A percentile compares a stretch with the other conserved stretches of the same genome.
phyloP scores from a whole-genome alignment of 2,329 filamentous ascomycete genomes.

The Cladosporium sp. region DNA sequence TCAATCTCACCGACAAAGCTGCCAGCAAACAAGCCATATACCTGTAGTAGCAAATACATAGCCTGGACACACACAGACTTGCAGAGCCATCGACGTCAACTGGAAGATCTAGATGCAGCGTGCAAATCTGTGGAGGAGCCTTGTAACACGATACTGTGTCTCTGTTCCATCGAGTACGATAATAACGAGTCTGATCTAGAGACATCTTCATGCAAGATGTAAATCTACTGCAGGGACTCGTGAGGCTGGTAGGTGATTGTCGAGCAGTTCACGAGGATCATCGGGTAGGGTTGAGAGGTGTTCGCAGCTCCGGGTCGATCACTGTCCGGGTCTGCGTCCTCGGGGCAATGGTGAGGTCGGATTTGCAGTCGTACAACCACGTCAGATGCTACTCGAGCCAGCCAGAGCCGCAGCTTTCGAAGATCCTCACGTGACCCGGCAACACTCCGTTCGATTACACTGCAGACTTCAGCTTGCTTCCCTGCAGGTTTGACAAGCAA shows the following conservation, averaged over 20 bases:
- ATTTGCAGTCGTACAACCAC: slow-evolving; percentile 14
- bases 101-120: not conserved
- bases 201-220: not conserved
- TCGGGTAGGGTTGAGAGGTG: not conserved
- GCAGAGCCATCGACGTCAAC: not conserved
- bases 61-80: not conserved
- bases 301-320: slow-evolving; percentile 9
- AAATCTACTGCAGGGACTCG: slow-evolving; percentile 13
- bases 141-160: not conserved
- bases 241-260: slow-evolving; percentile 4
- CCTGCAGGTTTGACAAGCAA: slow-evolving; percentile 12
- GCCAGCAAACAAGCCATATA: not conserved
- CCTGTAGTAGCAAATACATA: not conserved
- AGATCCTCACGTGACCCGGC: slow-evolving; percentile 2
- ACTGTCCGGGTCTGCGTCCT: not conserved
- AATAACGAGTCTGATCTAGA: not conserved
- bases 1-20: slow-evolving; percentile 1
- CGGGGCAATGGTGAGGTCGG: slow-evolving; percentile 6
- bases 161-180: not conserved
- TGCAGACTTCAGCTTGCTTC: slow-evolving; percentile 15
- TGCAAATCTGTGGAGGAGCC: not conserved
- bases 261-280: not conserved
- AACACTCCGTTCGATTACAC: not conserved
- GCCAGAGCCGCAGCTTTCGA: not conserved
- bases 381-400: slow-evolving; percentile 5